These are phyloP conservation scores for Hypomyces rosellus DNA, from an alignment of 2,329 filamentous ascomycete species.

Conservation along the genomic window DNA sequence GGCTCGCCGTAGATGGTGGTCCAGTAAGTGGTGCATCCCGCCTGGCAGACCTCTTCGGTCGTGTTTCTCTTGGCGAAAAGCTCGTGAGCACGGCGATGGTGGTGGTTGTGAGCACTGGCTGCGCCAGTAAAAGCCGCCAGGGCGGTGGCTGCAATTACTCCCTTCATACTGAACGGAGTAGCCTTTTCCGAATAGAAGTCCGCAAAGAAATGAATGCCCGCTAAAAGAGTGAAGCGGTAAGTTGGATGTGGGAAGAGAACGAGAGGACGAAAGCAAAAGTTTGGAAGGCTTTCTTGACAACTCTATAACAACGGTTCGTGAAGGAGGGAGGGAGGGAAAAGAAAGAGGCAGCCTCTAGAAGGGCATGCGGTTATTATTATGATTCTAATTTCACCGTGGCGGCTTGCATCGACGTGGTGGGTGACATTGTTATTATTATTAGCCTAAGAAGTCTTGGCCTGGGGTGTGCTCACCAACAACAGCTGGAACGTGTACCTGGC, in stretches of 20 bases:
- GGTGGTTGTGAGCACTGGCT: conserved; percentile 53
- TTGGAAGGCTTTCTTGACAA: conserved; percentile 43
- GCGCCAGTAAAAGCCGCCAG: conserved; percentile 52
- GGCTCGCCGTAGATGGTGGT: conserved; percentile 62
- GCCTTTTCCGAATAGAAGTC: conserved; percentile 6
- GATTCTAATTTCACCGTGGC: conserved; percentile 12
- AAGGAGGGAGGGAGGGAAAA: conserved; percentile 30
- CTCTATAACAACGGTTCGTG: conserved; percentile 42
- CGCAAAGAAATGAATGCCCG: conserved; percentile 61
- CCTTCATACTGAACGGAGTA: conserved; percentile 62
- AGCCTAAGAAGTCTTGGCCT: neutral
- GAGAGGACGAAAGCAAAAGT: conserved; percentile 45
- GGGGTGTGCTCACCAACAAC: conserved; percentile 6
- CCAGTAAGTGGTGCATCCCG: conserved; percentile 67
- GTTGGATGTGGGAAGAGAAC: conserved; percentile 37
- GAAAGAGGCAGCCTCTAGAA: conserved; percentile 30
- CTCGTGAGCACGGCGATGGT: conserved; percentile 58
- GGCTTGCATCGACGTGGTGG: conserved; percentile 2
- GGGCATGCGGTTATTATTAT: conserved; percentile 38
- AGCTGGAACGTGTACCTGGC: conserved; percentile 3
- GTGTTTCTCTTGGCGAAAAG: conserved; percentile 49
- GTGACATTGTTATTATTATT: conserved; percentile 10
- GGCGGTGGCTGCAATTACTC: conserved; percentile 58
- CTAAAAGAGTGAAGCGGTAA: conserved; percentile 83
- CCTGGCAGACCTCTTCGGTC: conserved; percentile 43